Evolutionary conservation across 208 protist species (phyloP).

Genomic region (Strigomonas culicis): DNA sequence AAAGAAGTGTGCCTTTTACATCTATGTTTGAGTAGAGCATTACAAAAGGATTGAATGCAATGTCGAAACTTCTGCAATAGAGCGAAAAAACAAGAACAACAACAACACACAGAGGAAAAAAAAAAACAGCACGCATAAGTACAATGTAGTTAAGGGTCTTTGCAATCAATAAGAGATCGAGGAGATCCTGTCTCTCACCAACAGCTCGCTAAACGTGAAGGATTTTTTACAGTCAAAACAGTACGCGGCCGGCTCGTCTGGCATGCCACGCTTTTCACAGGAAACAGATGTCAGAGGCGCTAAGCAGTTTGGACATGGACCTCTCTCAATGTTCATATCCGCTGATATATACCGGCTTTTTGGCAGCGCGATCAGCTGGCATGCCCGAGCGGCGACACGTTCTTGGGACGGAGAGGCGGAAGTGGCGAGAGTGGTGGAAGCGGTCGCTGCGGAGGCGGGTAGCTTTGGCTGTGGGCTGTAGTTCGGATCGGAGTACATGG

Average conservation of each 20-base stretch:
- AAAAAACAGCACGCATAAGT: not conserved
- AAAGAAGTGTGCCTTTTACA: no score
- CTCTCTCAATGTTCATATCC: constrained; percentile 32
- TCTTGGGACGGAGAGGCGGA: no score
- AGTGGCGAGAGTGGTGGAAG: no score
- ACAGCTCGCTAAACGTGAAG: constrained; percentile 71
- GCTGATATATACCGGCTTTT: constrained; percentile 1
- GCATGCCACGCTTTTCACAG: constrained; percentile 12
- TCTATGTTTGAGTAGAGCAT: no score
- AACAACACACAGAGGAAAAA: not conserved
- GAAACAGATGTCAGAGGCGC: constrained; percentile 41
- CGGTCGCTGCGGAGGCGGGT: no score
- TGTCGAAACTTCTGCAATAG: constrained; percentile 6
- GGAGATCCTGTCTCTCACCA: constrained; percentile 18
- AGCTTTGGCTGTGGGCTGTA: no score
- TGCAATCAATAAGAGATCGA: not conserved
- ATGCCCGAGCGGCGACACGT: no score
- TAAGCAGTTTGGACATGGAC: constrained; percentile 67
- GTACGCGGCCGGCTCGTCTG: constrained; percentile 55
- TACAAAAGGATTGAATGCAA: no score
- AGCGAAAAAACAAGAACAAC: constrained; percentile 15
- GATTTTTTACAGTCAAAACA: constrained; percentile 77
- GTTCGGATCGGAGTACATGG: constrained; percentile 11
- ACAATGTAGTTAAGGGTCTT: not conserved
- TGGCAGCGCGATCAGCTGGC: no score